phyloP scores from a whole-genome alignment of 2,329 filamentous ascomycete species.

The Mariannaea sp. region DNA sequence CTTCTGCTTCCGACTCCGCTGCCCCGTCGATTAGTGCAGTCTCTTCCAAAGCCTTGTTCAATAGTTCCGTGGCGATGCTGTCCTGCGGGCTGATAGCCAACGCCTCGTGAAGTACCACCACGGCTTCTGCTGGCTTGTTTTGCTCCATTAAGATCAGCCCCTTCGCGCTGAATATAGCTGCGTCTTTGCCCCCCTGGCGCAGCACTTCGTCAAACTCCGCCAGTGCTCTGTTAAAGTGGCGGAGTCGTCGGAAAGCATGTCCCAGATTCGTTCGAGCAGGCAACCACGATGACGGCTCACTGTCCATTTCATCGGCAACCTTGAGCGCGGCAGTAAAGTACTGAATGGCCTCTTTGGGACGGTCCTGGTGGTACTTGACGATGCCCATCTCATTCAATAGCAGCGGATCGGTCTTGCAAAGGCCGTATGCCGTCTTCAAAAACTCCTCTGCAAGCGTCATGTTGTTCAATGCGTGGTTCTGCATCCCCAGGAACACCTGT shows the following conservation, averaged over 20 bases:
- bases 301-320: constrained; percentile 79
- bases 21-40: constrained; percentile 54
- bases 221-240: constrained; percentile 72
- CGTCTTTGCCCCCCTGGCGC: constrained; percentile 78
- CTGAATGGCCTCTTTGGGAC: constrained; percentile 73
- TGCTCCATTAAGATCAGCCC: constrained; percentile 84
- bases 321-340: constrained; percentile 79
- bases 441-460: constrained; percentile 94
- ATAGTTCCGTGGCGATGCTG: constrained; percentile 76
- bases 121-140: constrained; percentile 74
- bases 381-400: constrained; percentile 95
- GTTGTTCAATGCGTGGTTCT: constrained; percentile 95
- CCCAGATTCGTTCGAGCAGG: constrained; percentile 86
- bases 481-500: constrained; percentile 96
- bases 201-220: constrained; percentile 86
- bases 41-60: constrained; percentile 73
- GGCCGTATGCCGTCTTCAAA: constrained; percentile 81
- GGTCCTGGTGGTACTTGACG: constrained; percentile 91
- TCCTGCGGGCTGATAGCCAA: constrained; percentile 80
- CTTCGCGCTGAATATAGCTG: constrained; percentile 79
- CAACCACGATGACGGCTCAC: constrained; percentile 81
- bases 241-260: constrained; percentile 79
- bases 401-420: constrained; percentile 84
- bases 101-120: constrained; percentile 82
- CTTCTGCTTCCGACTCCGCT: constrained; percentile 53